These are phyloP conservation scores for Neonectria faginata DNA, from an alignment of 2,329 filamentous ascomycete genomes.

Conservation along the genomic window DNA sequence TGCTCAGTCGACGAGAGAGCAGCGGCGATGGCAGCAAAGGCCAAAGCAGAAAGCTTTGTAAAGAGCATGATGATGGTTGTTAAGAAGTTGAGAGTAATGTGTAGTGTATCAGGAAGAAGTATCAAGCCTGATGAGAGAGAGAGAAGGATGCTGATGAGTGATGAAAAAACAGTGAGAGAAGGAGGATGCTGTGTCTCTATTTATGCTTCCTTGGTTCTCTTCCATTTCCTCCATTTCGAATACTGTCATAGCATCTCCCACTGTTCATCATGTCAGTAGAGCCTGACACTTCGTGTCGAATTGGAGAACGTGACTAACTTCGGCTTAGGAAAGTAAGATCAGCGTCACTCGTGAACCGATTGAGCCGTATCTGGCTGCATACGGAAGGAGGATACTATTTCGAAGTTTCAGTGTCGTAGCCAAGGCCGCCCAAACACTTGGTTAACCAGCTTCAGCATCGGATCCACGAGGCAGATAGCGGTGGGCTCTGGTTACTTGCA, in stretches of 20 bases:
- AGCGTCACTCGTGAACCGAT: not conserved
- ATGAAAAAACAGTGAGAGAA: not conserved
- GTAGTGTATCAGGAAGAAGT: not conserved
- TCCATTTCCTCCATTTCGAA: not conserved
- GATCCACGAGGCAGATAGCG: too few relatives aligned
- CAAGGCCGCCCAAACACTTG: too few relatives aligned
- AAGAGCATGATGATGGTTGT: constrained; percentile 18
- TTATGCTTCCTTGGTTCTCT: not conserved
- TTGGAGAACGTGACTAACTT: not conserved
- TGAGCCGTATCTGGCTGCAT: too few relatives aligned
- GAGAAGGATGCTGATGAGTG: not conserved
- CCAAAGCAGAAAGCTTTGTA: constrained; percentile 10
- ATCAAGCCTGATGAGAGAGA: constrained; percentile 1
- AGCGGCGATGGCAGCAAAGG: constrained; percentile 9
- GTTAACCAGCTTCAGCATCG: too few relatives aligned
- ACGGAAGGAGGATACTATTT: too few relatives aligned
- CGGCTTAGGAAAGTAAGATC: not conserved
- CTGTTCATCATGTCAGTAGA: not conserved
- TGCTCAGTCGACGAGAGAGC: not conserved
- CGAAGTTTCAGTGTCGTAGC: too few relatives aligned
- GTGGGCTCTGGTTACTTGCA: too few relatives aligned
- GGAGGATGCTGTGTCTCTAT: not conserved
- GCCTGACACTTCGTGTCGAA: constrained; percentile 1
- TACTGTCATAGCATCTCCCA: not conserved
- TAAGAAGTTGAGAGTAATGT: not conserved